Conservation (phyloP, 768 basidiomycete genomes). For the Aureoboletus auriporus region DNA sequence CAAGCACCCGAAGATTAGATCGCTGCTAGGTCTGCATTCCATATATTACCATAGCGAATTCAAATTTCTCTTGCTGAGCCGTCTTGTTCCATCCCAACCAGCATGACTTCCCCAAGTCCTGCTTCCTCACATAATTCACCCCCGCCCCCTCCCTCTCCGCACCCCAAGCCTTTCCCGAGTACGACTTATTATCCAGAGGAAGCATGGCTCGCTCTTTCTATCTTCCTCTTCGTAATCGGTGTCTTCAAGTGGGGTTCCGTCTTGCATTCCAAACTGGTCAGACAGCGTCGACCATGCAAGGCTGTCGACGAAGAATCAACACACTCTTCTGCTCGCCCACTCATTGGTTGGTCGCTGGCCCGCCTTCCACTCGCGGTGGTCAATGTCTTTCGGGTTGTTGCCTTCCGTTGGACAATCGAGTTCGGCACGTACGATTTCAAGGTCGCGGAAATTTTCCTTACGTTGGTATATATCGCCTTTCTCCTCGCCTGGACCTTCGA, state of each 20-base stretch:
- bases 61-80: too few relatives aligned
- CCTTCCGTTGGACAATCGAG: constrained; percentile 46
- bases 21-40: too few relatives aligned
- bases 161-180: too few relatives aligned
- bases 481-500: constrained; percentile 43
- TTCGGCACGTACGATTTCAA: constrained; percentile 38
- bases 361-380: constrained; percentile 36
- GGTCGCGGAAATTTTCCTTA: constrained; percentile 45
- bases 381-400: constrained; percentile 44
- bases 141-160: background rate
- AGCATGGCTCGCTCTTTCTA: constrained; percentile 16
- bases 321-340: background rate
- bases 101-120: too few relatives aligned
- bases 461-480: constrained; percentile 41
- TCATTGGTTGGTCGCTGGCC: constrained; percentile 35
- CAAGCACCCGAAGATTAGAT: too few relatives aligned
- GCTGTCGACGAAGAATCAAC: constrained; percentile 17
- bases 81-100: too few relatives aligned
- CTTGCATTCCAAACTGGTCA: constrained; percentile 17
- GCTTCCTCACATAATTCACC: too few relatives aligned
- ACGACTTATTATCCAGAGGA: background rate
- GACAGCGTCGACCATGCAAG: background rate
- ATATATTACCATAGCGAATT: too few relatives aligned
- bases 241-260: constrained; percentile 25
- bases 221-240: constrained; percentile 17